Evolutionary conservation across 345 rosid genomes (phyloP), one percentile per base, ranked within the genome.

Genomic region (Salix dunnii): DNA sequence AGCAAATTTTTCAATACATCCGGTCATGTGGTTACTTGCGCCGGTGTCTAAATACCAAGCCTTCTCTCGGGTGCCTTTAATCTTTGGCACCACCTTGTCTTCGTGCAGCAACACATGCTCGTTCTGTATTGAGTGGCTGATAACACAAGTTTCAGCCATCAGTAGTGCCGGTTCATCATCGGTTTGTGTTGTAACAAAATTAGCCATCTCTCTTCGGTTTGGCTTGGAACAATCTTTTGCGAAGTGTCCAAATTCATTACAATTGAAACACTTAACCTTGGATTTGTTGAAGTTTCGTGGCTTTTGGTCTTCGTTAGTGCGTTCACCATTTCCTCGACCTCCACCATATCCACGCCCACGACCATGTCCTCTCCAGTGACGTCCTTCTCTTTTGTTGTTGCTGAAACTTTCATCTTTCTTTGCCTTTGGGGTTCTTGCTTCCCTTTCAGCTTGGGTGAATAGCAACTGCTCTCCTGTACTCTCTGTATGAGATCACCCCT

Each of bases 281-380:
- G 68, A 64, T 64, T 64, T 64, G 28, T 64, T 4, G 68, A 64
- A 64, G 68, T 64, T 64, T 6, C 28, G 28, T 64, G 68, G 68
- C 68, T 64, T 64, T 64, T 18, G 68, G 68, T 64, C 60, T 51
- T 35, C 7, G 36, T 35, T 35, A 35, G 36, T 35, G 36, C 36
- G 36, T 35, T 35, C 36, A 35, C 36, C 60, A 51, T 51, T 51
- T 51, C 60, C 60, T 51, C 16, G 4, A 51, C 60, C 60, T 51
- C 17, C 60, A 51, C 17, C 17, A 51, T 51, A 12, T 20, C 58
- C 58, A 51, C 58, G 58, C 58, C 58, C 58, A 51, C 58, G 6
- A 51, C 58, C 58, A 51, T 20, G 21, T 12, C 60, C 60, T 51
- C 60, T 51, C 60, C 60, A 16, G 60, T 51, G 60, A 51, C 60